Evolutionary conservation across 2,329 filamentous ascomycete genomes (phyloP), one percentile per base, ranked within the genome.

Genomic region (Fusarium veterinarium): DNA sequence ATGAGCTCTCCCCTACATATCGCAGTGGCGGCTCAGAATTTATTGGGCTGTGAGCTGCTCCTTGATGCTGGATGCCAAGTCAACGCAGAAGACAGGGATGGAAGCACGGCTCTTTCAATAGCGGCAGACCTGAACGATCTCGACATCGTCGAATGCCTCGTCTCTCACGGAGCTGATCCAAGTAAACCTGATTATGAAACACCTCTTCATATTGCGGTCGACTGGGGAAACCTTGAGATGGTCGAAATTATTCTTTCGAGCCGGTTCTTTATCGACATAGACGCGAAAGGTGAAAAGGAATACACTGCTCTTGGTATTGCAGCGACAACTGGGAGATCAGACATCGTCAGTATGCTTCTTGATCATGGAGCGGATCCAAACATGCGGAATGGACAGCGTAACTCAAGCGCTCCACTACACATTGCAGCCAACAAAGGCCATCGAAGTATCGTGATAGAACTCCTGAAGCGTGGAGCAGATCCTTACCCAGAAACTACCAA

Each of bases 361-460:
- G 64, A 73, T 19, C 64, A 73, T n/a, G 73, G 69, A 37, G 73
- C 72, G n/a, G 72, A 75, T 31, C 60, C 64, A 5, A 71, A 75
- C 30, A 51, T 71, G 5, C 41, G 67, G 25, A 69, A 66, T 30
- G 62, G 69, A 28, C 46, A 35, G 19, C 37, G 53, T 6, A 53
- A 40, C 12, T 71, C 67, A 25, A 66, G 60, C 40, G 67, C 20
- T 17, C 70, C 72, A 20, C 23, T 75, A 30, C 59, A 73, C 6
- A 28, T 69, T 12, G 67, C 70, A n/a, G 56, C 55, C 23, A 37
- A 28, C 8, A 37, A 48, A 7, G 63, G 59, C 33, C 45, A 53
- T n/a, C 42, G 28, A 28, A 45, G 51, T 6, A 58, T 62, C 3
- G 58, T 69, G 52, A 53, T 67, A 8, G 69, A 75, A 40, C 57